Evolutionary conservation across 2,329 filamentous ascomycete species (phyloP), one percentile per base, ranked within the genome.

Genomic region (Fusarium foetens): DNA sequence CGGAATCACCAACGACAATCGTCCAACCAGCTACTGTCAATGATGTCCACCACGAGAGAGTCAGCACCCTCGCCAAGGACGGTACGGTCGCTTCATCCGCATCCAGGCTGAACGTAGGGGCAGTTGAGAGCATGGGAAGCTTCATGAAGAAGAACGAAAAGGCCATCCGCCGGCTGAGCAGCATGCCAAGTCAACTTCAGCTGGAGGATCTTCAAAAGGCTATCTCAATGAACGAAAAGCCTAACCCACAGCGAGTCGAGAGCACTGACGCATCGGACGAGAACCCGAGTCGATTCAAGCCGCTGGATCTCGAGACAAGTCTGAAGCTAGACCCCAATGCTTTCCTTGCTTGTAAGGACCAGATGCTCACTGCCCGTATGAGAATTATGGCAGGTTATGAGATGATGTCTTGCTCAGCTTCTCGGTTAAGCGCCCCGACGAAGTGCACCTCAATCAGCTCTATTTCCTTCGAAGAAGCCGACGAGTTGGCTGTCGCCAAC

Each of bases 101-200:
- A 10, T 71, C 55, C 0, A 60, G 68, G 8, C 31, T 66, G 0
- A 75, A 74, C 3, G 38, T 25, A 0, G 73, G 73, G 0, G 68
- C 73, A 0, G 29, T 75, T 1, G 33, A 66, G 2, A 52, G 59
- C 8, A 75, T 75, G 63, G 58, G 67, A 2, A 62, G 31, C 2
- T 75, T 75, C 14, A 70, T 75, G 16, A 72, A 75, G 43, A 65
- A 68, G 14, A 75, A 75, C 21, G 66, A 66, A 17, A 75, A 45
- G 1, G 73, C 68, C 0, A 72, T 75, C 0, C 73, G 68, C 1
- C 57, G 73, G 0, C n/a, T 75, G 0, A 75, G 72, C 16, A 70
- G 16, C 2, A 55, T 74, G 23, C 73, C 73, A 1, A 65, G 36
- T 33, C 43, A 49, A 1, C 39, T 67, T 2, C 72, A 75, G 8